Percentiles rank a stretch among this genome's conserved stretches.
Conservation (phyloP, 441 rosid genomes). For the Macaranga tanarius region DNA sequence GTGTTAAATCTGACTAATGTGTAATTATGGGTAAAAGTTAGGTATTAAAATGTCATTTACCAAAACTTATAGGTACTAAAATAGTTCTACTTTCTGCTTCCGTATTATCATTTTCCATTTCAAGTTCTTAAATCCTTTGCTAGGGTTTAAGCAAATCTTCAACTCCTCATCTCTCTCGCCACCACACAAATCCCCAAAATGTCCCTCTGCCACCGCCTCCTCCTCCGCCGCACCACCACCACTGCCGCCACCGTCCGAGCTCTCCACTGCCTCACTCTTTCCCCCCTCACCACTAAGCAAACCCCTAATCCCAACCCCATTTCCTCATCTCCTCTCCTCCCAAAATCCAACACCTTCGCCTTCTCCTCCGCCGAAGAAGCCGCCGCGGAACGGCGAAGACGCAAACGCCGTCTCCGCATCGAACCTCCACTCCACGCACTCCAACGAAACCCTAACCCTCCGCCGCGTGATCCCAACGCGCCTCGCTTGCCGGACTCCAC, state of each 20-base stretch:
- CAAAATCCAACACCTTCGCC: slow-evolving; percentile 41
- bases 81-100: too few relatives aligned
- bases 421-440: slow-evolving; percentile 93
- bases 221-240: slow-evolving; percentile 53
- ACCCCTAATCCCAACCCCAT: slow-evolving; percentile 20
- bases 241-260: slow-evolving; percentile 26
- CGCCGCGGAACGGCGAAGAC: slow-evolving; percentile 86
- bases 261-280: slow-evolving; percentile 28
- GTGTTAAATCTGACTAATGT: too few relatives aligned
- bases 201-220: slow-evolving; percentile 48
- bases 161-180: background rate
- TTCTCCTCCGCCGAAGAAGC: slow-evolving; percentile 97
- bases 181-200: slow-evolving; percentile 21
- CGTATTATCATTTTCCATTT: background rate
- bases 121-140: background rate
- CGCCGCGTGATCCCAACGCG: slow-evolving; percentile 76
- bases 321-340: slow-evolving; percentile 19
- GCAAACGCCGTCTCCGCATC: slow-evolving; percentile 85
- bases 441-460: slow-evolving; percentile 54
- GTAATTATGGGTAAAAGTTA: too few relatives aligned
- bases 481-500: slow-evolving; percentile 94
- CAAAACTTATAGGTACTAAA: too few relatives aligned
- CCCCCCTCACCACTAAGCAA: slow-evolving; percentile 16
- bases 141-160: slow-evolving; percentile 22
- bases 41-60: too few relatives aligned